Conservation (phyloP, 495 filamentous ascomycete genomes). For the Choiromyces venosus region DNA sequence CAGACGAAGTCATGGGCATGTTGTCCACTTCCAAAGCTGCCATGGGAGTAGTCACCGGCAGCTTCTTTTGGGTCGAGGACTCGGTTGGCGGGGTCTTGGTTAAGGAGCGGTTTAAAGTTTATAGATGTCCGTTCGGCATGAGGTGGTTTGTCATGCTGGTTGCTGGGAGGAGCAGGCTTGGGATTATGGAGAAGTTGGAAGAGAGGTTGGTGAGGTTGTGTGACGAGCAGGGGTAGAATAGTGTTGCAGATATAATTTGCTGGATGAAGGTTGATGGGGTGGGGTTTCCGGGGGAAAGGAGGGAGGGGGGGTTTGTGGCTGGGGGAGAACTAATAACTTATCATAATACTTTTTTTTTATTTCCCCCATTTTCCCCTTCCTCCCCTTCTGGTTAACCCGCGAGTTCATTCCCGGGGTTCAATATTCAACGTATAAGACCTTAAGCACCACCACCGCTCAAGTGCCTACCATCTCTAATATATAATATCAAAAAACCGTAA, state of each 20-base stretch:
- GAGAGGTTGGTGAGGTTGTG: neutral
- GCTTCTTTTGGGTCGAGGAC: neutral
- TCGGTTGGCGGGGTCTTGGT: neutral
- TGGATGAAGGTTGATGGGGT: neutral
- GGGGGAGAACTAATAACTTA: neutral
- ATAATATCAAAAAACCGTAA: neutral
- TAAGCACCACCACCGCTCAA: neutral
- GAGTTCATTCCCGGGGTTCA: neutral
- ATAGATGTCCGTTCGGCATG: conserved; percentile 4
- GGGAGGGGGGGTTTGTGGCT: neutral
- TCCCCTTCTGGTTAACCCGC: neutral
- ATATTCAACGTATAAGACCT: neutral
- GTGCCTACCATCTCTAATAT: no score
- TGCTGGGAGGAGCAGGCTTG: neutral
- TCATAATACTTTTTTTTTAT: neutral
- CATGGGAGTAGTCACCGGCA: neutral
- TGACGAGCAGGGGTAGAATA: neutral
- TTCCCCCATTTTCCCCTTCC: neutral
- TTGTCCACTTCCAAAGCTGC: neutral
- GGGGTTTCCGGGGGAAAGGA: neutral
- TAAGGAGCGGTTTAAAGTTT: conserved; percentile 18
- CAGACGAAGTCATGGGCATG: neutral
- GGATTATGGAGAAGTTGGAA: conserved; percentile 1
- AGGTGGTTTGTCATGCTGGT: conserved; percentile 17
- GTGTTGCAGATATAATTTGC: neutral